phyloP scores from a whole-genome alignment of 1,284 basidiomycete genomes.

The Irpex rosettiformis region DNA sequence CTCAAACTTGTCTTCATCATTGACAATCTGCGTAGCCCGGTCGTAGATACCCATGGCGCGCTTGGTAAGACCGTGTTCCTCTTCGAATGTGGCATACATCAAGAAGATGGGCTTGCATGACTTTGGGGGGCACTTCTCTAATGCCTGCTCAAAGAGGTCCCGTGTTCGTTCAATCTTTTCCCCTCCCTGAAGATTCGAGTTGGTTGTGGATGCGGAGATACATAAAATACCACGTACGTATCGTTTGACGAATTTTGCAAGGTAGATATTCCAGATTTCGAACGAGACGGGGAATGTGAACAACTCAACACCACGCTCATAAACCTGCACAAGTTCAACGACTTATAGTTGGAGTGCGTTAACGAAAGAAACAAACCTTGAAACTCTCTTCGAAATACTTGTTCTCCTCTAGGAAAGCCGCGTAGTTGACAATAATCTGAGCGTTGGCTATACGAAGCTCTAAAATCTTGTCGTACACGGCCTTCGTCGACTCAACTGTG shows the following conservation, averaged over 20 bases:
- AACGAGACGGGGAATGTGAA: constrained; percentile 99
- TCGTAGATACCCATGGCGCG: constrained; percentile 96
- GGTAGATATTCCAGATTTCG: constrained; percentile 99
- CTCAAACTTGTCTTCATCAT: constrained; percentile 92
- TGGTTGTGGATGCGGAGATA: background rate
- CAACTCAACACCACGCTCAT: constrained; percentile 95
- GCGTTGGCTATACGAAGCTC: constrained; percentile 99
- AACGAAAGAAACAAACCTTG: constrained; percentile 56
- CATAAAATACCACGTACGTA: constrained; percentile 62
- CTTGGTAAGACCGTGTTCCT: constrained; percentile 93
- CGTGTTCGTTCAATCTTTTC: constrained; percentile 92
- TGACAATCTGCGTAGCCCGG: constrained; percentile 84
- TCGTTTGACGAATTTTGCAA: constrained; percentile 96
- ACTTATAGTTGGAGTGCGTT: background rate
- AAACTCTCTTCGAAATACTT: constrained; percentile 98
- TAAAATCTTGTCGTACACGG: constrained; percentile 95
- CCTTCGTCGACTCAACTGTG: constrained; percentile 88
- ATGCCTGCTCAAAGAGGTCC: constrained; percentile 96
- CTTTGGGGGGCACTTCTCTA: constrained; percentile 94
- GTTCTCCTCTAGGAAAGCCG: constrained; percentile 95
- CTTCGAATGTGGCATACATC: constrained; percentile 94
- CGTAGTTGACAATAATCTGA: constrained; percentile 96
- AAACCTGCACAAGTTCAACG: constrained; percentile 55
- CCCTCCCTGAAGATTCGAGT: constrained; percentile 59
- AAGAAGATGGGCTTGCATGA: constrained; percentile 94